These are phyloP conservation scores for Neopestalotiopsis sp. DNA, from an alignment of 2,329 filamentous ascomycete species.

Conservation along the genomic window DNA sequence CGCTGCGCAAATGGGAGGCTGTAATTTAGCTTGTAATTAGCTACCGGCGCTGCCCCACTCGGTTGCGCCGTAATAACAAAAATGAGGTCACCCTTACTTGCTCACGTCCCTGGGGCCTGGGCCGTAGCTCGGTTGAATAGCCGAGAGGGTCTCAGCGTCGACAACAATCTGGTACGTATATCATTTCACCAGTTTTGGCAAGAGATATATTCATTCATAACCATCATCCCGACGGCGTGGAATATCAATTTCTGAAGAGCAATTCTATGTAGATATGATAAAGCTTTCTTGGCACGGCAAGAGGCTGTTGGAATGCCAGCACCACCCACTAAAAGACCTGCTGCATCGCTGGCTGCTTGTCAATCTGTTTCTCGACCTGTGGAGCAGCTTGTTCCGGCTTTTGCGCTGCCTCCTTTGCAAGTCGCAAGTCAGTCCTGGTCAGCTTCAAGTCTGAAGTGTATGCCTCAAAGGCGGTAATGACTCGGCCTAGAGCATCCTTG, in stretches of 20 bases:
- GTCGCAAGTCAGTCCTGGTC: constrained; percentile 71
- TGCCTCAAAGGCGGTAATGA: constrained; percentile 75
- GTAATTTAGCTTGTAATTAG: constrained; percentile 13
- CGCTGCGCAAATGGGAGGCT: background rate
- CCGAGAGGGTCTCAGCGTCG: background rate
- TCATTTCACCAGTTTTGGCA: no score
- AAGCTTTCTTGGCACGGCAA: no score
- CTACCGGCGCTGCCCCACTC: constrained; percentile 3
- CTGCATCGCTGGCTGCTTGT: constrained; percentile 35
- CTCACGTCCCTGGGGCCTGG: background rate
- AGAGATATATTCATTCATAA: background rate
- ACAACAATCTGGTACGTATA: background rate
- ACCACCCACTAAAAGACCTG: constrained; percentile 33
- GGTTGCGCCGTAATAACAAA: background rate
- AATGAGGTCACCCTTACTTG: background rate
- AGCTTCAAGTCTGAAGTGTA: constrained; percentile 77
- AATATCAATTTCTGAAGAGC: background rate
- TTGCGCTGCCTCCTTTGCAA: constrained; percentile 71
- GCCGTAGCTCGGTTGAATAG: background rate
- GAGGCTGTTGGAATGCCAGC: no score
- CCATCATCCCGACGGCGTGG: background rate
- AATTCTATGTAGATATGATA: no score
- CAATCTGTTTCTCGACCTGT: background rate
- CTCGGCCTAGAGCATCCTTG: constrained; percentile 66
- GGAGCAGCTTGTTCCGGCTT: constrained; percentile 24